These are phyloP conservation scores for Ocimum tenuiflorum DNA, from an alignment of 257 asterid genomes.

Conservation along the genomic window DNA sequence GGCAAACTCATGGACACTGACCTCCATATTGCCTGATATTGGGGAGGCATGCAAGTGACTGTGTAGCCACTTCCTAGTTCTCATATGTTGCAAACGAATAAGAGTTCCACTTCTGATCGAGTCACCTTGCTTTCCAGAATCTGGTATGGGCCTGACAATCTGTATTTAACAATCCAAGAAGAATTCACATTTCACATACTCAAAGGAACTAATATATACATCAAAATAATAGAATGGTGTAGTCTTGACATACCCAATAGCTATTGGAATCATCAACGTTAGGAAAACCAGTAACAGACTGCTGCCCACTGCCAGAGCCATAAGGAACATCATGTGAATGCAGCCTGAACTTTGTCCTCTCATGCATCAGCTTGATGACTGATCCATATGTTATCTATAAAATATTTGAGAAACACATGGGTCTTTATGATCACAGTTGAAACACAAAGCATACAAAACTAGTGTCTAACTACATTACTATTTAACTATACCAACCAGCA, in stretches of 20 bases:
- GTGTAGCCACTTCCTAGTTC: conserved; percentile 89
- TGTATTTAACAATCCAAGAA: conserved; percentile 20
- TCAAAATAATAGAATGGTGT: not conserved
- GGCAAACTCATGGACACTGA: conserved; percentile 25
- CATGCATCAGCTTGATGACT: conserved; percentile 85
- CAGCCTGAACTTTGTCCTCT: conserved; percentile 68
- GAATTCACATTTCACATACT: not conserved
- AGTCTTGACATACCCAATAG: conserved; percentile 66
- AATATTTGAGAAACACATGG: not conserved
- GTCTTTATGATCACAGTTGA: not conserved
- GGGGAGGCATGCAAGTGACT: conserved; percentile 99
- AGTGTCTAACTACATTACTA: not conserved
- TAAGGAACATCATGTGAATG: conserved; percentile 97
- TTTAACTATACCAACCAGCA: not conserved
- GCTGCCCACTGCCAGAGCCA: conserved; percentile 99
- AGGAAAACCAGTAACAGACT: conserved; percentile 89
- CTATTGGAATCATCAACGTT: conserved; percentile 86
- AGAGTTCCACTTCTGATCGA: conserved; percentile 57
- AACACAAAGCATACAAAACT: not conserved
- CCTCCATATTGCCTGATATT: conserved; percentile 93
- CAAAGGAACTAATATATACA: not conserved
- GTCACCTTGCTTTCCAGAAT: conserved; percentile 83
- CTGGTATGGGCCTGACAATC: conserved; percentile 64
- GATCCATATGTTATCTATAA: conserved; percentile 81
- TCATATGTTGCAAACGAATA: conserved; percentile 79